These are phyloP conservation scores for Filobasidium floriforme DNA, from an alignment of 768 basidiomycete genomes.

Conservation along the genomic window DNA sequence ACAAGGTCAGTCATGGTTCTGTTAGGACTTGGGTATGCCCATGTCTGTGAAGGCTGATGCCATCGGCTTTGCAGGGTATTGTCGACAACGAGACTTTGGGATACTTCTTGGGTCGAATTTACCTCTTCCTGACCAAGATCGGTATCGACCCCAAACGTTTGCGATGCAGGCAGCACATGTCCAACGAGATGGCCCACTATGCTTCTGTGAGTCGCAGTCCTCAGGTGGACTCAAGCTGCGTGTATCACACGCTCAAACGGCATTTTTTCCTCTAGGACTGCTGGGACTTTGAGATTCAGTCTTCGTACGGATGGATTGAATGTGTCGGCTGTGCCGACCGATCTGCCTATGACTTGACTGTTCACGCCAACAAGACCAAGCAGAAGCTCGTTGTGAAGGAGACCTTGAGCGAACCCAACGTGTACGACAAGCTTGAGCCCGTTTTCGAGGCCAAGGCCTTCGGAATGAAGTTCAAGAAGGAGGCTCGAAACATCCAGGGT, in stretches of 20 bases:
- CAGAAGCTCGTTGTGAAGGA: constrained; percentile 77
- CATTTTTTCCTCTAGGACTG: constrained; percentile 55
- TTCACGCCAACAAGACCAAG: constrained; percentile 77
- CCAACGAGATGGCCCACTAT: constrained; percentile 99
- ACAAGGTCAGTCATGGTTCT: constrained; percentile 47
- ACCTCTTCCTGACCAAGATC: constrained; percentile 79
- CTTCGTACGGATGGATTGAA: constrained; percentile 90
- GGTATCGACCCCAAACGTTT: constrained; percentile 76
- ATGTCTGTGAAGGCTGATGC: too few relatives aligned
- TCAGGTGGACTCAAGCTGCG: too few relatives aligned
- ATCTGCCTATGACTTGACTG: constrained; percentile 88
- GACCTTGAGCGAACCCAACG: constrained; percentile 72
- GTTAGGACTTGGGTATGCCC: too few relatives aligned
- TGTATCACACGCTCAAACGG: neutral
- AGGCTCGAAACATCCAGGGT: constrained; percentile 59
- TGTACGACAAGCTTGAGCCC: constrained; percentile 69
- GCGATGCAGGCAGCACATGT: constrained; percentile 97
- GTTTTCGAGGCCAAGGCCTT: constrained; percentile 80
- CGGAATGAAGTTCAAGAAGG: constrained; percentile 81
- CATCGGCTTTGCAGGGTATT: constrained; percentile 50
- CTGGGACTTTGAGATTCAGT: constrained; percentile 98
- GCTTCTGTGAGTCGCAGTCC: constrained; percentile 53
- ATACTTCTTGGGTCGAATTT: constrained; percentile 90
- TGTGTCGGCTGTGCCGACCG: constrained; percentile 99
- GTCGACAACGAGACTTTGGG: constrained; percentile 96